Percentiles rank a stretch among this genome's conserved stretches.
These are phyloP conservation scores for Ailanthus altissimus DNA, from an alignment of 345 rosid species.

Conservation along the genomic window DNA sequence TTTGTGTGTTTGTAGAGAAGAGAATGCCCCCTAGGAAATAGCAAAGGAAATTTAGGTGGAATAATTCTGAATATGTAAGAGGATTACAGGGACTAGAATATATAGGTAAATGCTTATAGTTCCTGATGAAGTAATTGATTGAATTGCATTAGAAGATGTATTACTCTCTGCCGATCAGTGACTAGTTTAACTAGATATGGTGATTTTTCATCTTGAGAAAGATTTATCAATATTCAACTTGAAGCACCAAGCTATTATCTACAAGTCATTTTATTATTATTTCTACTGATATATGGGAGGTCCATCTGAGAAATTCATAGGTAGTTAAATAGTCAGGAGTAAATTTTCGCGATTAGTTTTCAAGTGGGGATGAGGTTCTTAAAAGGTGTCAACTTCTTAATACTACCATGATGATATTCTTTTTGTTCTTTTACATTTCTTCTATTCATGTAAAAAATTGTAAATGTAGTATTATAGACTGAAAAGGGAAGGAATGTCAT, in stretches of 20 bases:
- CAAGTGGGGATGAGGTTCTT: background rate
- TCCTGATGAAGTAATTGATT: too few species aligned
- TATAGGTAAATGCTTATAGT: background rate
- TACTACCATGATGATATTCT: background rate
- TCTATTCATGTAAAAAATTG: background rate
- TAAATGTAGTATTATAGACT: background rate
- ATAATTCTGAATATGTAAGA: background rate
- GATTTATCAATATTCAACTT: background rate
- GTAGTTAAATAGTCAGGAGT: background rate
- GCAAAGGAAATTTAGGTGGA: background rate
- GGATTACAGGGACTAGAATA: background rate
- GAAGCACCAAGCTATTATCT: background rate
- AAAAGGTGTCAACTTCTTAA: background rate
- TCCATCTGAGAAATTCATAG: background rate
- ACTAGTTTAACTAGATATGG: background rate
- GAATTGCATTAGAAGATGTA: too few species aligned
- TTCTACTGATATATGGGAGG: background rate
- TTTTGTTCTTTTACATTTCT: background rate
- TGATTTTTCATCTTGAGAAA: background rate
- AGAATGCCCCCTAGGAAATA: background rate
- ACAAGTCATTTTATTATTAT: background rate
- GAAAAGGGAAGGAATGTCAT: background rate
- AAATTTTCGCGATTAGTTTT: background rate
- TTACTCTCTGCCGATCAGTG: background rate
- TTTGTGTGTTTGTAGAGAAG: background rate